A percentile compares a stretch with the other conserved stretches of the same genome.
phyloP scores from a whole-genome alignment of 2,329 filamentous ascomycete genomes.

The Apiospora koreana region DNA sequence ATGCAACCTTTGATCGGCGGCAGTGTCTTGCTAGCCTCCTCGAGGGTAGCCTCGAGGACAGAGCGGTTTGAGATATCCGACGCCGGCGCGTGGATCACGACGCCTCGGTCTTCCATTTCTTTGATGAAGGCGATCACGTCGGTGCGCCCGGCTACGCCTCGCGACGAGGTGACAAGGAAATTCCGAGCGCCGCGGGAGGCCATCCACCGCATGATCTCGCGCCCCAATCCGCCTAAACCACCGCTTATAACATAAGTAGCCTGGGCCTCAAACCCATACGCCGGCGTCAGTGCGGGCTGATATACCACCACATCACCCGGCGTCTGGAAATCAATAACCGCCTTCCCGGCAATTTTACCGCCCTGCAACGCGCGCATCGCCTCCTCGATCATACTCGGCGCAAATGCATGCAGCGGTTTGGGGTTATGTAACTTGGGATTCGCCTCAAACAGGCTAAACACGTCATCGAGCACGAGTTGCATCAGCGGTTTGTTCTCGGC shows the following conservation, averaged over 20 bases:
- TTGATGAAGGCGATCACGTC: constrained; percentile 2
- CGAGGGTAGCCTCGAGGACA: constrained; percentile 20
- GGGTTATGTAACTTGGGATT: neutral
- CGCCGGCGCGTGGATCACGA: constrained; percentile 7
- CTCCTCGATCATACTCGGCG: neutral
- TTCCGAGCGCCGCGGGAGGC: constrained; percentile 47
- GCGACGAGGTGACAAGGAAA: constrained; percentile 47
- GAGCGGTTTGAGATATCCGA: constrained; percentile 4
- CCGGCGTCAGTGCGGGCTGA: neutral
- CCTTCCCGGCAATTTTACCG: constrained; percentile 5
- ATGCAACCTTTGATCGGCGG: constrained; percentile 33
- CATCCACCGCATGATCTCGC: constrained; percentile 51
- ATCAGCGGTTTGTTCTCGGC: constrained; percentile 8
- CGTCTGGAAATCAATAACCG: constrained; percentile 1
- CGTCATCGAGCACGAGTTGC: neutral
- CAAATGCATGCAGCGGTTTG: neutral
- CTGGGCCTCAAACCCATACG: constrained; percentile 26
- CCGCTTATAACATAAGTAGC: constrained; percentile 53
- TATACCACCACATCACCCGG: neutral
- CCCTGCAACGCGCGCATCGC: constrained; percentile 10
- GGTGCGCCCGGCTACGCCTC: constrained; percentile 19
- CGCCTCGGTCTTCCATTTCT: constrained; percentile 1
- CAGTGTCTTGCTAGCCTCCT: constrained; percentile 22
- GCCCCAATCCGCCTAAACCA: constrained; percentile 52
- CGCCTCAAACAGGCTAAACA: neutral